phyloP scores from a whole-genome alignment of 2,329 filamentous ascomycete species.

The Claviceps pusilla region DNA sequence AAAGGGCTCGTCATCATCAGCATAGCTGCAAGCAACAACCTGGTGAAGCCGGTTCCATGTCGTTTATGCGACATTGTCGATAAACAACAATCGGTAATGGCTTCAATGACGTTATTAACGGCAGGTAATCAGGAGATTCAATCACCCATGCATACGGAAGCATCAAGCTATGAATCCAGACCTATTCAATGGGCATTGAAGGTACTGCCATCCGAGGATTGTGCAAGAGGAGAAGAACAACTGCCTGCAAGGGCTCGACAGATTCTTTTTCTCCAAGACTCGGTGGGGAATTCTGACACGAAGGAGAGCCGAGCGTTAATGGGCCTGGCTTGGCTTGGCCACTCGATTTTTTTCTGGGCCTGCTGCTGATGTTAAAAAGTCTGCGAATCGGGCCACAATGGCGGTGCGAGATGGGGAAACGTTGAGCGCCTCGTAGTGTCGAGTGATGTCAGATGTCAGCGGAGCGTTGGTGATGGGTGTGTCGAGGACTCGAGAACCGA shows the following conservation, averaged over 20 bases:
- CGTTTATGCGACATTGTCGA: background rate
- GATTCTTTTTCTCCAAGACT: background rate
- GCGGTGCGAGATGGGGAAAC: background rate
- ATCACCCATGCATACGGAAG: background rate
- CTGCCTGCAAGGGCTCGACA: background rate
- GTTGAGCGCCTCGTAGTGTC: background rate
- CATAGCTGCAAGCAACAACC: background rate
- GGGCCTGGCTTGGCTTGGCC: background rate
- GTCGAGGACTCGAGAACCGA: background rate
- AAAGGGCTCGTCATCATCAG: constrained; percentile 9
- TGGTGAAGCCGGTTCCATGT: background rate
- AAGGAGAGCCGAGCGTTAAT: background rate
- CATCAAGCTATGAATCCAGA: background rate
- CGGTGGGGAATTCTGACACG: background rate
- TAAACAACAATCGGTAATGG: background rate
- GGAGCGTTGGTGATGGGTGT: background rate
- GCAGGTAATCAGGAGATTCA: background rate
- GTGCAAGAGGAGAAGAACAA: background rate
- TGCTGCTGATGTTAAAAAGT: background rate
- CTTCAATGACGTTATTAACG: background rate
- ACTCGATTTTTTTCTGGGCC: background rate
- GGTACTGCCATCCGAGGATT: background rate
- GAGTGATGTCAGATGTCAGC: background rate
- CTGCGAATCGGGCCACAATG: background rate
- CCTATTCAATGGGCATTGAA: background rate